Evolutionary conservation across 2,329 filamentous ascomycete genomes (phyloP), one percentile per base, ranked within the genome.

Genomic region (Endocalyx cinctus): DNA sequence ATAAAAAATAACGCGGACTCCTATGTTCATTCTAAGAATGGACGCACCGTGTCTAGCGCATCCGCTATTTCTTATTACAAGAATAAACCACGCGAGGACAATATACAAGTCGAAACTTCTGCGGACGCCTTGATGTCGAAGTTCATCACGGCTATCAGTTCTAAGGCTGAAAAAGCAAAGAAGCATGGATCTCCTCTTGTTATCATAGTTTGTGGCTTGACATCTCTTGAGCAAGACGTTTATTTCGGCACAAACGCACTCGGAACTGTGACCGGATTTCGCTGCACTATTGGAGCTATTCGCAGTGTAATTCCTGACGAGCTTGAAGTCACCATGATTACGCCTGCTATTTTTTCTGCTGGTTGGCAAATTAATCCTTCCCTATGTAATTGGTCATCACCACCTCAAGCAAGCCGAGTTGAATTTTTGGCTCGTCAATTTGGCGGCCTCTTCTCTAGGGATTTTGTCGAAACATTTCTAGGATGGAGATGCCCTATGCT

Each of bases 351-450:
- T 22, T 57, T 54, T 18, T 58, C 54, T 17, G 45, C 49, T 13
- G 52, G 54, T 5, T 58, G 54, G 54, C 46, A 51, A 14, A 23
- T 55, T 20, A 56, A 56, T 17, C 43, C 48, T 4, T 50, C 34
- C 8, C 48, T 58, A 44, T 37, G 14, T 28, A 29, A 13, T 13
- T 34, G 4, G 27, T 33, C 5, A 22, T 18, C 10, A 17, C 20
- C 6, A 11, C 11, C 42, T 1, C 29, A 22, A 10, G 46, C 39
- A 10, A 29, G 33, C 8, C 36, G 38, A 11, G 25, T 18, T 5
- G 46, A 48, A 2, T 51, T 55, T 32, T 33, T 55, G 11, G 47
- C 51, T 4, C 45, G 38, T 18, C 52, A 55, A 20, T 48, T 50
- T 15, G 53, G 52, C n/a, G 53, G 46, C 0, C 25, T 52, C 12